Conservation (phyloP, 2,329 filamentous ascomycete species). For the Sphaerostilbella broomeana region DNA sequence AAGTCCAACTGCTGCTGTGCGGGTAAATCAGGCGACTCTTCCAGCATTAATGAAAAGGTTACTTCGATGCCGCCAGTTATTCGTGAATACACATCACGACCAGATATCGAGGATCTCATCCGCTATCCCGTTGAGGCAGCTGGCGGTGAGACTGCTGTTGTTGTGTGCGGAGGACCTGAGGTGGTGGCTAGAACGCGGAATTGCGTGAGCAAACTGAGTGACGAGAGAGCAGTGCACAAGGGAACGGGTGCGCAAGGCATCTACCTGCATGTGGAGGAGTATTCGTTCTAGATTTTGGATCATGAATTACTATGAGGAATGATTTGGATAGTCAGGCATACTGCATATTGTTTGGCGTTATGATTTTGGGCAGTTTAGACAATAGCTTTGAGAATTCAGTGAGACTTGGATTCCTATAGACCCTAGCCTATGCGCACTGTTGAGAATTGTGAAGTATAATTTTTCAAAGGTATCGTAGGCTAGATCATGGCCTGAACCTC, state of each 20-base stretch:
- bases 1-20: slow-evolving; percentile 20
- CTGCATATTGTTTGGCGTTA: not conserved
- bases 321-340: not conserved
- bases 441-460: too few species aligned
- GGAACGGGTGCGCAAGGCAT: slow-evolving; percentile 59
- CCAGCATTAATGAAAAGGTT: not conserved
- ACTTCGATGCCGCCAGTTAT: slow-evolving; percentile 20
- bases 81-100: slow-evolving; percentile 39
- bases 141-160: slow-evolving; percentile 54
- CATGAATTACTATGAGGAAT: slow-evolving; percentile 4
- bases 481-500: too few species aligned
- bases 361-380: too few species aligned
- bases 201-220: slow-evolving; percentile 48
- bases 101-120: slow-evolving; percentile 47
- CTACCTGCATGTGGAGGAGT: slow-evolving; percentile 54
- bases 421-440: too few species aligned
- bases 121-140: slow-evolving; percentile 49
- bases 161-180: slow-evolving; percentile 53
- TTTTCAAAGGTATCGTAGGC: too few species aligned
- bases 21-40: not conserved
- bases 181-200: slow-evolving; percentile 49
- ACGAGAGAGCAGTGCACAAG: slow-evolving; percentile 58
- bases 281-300: slow-evolving; percentile 39
- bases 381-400: too few species aligned
- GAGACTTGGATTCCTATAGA: too few species aligned